Percentiles rank a stretch among this genome's conserved stretches.
phyloP scores from a whole-genome alignment of 129 eudicot genomes.

The Centaurea solstitialis region DNA sequence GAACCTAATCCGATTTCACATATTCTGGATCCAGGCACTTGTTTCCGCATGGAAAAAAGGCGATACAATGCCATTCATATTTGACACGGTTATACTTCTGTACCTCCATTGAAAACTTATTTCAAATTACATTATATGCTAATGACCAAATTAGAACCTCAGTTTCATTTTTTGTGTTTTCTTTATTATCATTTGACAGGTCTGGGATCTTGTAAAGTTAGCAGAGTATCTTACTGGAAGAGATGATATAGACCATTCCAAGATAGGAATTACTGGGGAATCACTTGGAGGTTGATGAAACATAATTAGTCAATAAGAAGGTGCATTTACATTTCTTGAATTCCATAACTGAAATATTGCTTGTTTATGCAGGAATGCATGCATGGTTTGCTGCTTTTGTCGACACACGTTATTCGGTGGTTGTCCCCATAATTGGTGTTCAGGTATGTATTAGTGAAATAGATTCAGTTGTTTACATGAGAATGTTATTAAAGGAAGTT shows the following conservation, averaged over 20 bases:
- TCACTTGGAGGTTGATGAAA: conserved; percentile 84
- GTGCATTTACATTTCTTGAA: neutral
- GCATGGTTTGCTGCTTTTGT: conserved; percentile 94
- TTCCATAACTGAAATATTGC: neutral
- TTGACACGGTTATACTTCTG: conserved; percentile 67
- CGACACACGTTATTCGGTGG: conserved; percentile 89
- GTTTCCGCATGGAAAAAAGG: conserved; percentile 90
- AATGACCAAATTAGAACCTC: neutral
- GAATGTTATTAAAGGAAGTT: conserved; percentile 14
- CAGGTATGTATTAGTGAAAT: conserved; percentile 56
- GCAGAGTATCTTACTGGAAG: conserved; percentile 75
- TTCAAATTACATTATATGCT: neutral
- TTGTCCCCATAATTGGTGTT: conserved; percentile 90
- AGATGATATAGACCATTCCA: conserved; percentile 73
- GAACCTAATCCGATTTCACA: conserved; percentile 9
- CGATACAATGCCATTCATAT: conserved; percentile 98
- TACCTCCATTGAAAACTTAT: neutral
- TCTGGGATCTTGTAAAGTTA: conserved; percentile 91
- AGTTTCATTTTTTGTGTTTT: neutral
- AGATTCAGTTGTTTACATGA: neutral
- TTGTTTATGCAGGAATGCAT: conserved; percentile 77
- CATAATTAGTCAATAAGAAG: neutral
- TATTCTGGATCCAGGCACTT: conserved; percentile 65
- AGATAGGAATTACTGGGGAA: conserved; percentile 95
- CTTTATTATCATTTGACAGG: conserved; percentile 40